Evolutionary conservation across 345 rosid genomes (phyloP).

Genomic region (Gossypium stocksii): DNA sequence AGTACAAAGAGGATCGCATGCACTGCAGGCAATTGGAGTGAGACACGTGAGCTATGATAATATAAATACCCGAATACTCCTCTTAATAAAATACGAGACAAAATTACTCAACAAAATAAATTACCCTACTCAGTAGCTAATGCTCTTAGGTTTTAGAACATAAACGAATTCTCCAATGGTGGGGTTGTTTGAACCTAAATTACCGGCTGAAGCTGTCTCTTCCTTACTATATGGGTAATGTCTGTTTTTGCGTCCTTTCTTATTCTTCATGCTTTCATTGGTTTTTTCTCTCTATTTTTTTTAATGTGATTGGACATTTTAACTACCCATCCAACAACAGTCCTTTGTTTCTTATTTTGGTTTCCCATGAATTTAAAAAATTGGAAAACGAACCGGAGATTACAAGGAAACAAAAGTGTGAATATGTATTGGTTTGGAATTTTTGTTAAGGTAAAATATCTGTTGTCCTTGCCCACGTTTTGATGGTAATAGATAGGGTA

Average conservation of each 20-base stretch:
- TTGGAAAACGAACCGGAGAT: neutral
- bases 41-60: no score
- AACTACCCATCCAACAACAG: neutral
- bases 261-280: neutral
- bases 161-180: neutral
- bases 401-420: neutral
- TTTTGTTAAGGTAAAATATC: neutral
- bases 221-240: neutral
- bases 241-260: neutral
- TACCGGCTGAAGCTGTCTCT: neutral
- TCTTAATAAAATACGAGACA: no score
- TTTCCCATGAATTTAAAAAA: neutral
- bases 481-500: neutral
- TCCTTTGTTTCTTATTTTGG: neutral
- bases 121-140: no score
- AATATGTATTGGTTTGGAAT: neutral
- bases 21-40: no score
- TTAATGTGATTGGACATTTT: neutral
- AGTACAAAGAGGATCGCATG: no score
- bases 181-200: conserved; percentile 7
- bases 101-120: no score
- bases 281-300: neutral
- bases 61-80: no score
- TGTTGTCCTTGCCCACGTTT: neutral
- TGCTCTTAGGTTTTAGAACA: neutral